Percentiles rank a stretch among this genome's conserved stretches.
phyloP scores from a whole-genome alignment of 805 yeast genomes.

The Nakazawaea wyomingensis region DNA sequence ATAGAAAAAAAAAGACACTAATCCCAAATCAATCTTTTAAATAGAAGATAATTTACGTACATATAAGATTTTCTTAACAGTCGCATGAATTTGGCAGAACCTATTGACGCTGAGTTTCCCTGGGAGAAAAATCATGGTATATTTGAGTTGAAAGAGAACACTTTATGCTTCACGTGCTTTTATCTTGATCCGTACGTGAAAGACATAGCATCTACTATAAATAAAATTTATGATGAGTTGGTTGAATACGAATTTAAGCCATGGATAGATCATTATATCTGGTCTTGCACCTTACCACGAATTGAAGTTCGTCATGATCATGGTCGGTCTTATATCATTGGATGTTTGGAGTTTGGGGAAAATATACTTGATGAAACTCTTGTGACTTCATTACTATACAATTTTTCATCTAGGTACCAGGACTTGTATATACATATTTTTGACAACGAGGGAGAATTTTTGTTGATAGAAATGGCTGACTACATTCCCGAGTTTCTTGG shows the following conservation, averaged over 20 bases:
- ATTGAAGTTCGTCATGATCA: conserved; percentile 18
- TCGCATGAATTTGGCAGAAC: neutral
- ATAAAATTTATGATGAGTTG: conserved; percentile 15
- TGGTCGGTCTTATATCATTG: conserved; percentile 28
- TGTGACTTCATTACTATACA: conserved; percentile 33
- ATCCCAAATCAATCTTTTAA: neutral
- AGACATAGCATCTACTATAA: conserved; percentile 16
- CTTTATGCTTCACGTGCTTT: conserved; percentile 24
- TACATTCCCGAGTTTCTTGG: conserved; percentile 32
- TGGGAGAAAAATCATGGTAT: conserved; percentile 4
- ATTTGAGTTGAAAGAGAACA: conserved; percentile 14
- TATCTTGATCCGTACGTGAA: conserved; percentile 25
- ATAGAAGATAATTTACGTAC: no score
- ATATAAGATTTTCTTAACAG: neutral
- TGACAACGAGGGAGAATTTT: conserved; percentile 55
- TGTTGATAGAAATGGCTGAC: conserved; percentile 46
- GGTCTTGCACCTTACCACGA: conserved; percentile 31
- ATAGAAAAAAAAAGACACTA: neutral
- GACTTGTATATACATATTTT: conserved; percentile 38
- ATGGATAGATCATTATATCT: conserved; percentile 36
- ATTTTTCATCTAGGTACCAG: conserved; percentile 23
- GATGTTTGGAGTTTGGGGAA: conserved; percentile 39
- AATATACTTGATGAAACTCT: conserved; percentile 40
- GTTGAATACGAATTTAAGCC: conserved; percentile 23
- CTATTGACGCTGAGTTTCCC: neutral